These are phyloP conservation scores for Tricholoma sp. DNA, from an alignment of 768 basidiomycete species.

Conservation along the genomic window DNA sequence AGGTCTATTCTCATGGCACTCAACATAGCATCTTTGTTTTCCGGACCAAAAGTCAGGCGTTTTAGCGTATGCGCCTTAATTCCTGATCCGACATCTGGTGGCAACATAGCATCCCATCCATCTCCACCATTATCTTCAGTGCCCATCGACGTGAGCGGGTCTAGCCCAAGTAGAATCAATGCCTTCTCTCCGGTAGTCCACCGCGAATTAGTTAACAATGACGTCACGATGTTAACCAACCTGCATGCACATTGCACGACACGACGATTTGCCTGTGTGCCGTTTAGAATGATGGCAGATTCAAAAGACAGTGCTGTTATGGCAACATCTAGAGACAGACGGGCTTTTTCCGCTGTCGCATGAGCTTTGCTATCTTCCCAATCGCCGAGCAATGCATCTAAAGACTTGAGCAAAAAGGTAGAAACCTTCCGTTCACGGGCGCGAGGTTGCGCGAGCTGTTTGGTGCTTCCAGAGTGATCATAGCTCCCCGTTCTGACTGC, in stretches of 20 bases:
- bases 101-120: constrained; percentile 41
- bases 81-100: constrained; percentile 46
- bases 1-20: constrained; percentile 33
- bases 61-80: constrained; percentile 54
- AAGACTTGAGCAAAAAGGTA: constrained; percentile 53
- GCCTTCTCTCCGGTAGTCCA: constrained; percentile 65
- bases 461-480: constrained; percentile 9
- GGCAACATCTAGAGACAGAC: constrained; percentile 65
- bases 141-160: constrained; percentile 51
- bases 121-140: constrained; percentile 22
- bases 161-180: constrained; percentile 58
- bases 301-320: constrained; percentile 67
- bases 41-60: constrained; percentile 20
- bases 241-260: constrained; percentile 63
- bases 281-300: constrained; percentile 58
- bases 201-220: constrained; percentile 34
- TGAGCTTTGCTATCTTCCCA: constrained; percentile 42
- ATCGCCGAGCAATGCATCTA: constrained; percentile 45
- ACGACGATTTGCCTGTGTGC: constrained; percentile 51
- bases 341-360: constrained; percentile 57
- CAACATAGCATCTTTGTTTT: constrained; percentile 4
- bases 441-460: constrained; percentile 41
- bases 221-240: constrained; percentile 30
- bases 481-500: not conserved
- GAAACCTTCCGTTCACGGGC: constrained; percentile 60